Evolutionary conservation across 129 eudicot genomes (phyloP).

Genomic region (Pittosporum tobira): DNA sequence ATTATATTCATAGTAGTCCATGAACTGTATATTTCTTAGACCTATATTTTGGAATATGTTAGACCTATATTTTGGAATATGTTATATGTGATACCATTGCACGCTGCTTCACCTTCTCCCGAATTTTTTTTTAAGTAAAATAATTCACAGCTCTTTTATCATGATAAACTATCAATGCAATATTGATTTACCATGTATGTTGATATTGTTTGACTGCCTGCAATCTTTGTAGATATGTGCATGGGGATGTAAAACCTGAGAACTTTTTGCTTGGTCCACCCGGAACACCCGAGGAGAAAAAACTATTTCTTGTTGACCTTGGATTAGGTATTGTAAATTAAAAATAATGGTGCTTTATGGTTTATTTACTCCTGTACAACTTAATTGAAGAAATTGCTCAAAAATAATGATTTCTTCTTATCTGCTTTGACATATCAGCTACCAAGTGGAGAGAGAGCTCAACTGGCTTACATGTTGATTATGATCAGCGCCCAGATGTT

Average conservation of each 20-base stretch:
- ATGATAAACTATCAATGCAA: not conserved
- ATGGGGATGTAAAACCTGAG: constrained; percentile 89
- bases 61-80: not conserved
- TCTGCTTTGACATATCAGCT: constrained; percentile 33
- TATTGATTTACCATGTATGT: not conserved
- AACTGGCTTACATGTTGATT: constrained; percentile 72
- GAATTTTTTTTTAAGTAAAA: too few relatives aligned
- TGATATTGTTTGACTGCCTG: constrained; percentile 2
- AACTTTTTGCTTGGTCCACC: constrained; percentile 89
- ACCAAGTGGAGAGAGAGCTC: constrained; percentile 66
- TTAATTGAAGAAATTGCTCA: not conserved
- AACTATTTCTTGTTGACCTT: constrained; percentile 79
- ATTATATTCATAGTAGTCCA: too few relatives aligned
- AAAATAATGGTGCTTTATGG: not conserved
- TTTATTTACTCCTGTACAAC: not conserved
- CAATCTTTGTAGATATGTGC: constrained; percentile 53
- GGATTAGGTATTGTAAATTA: constrained; percentile 51
- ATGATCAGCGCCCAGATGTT: constrained; percentile 86
- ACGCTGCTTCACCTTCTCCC: too few relatives aligned
- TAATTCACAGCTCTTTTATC: too few relatives aligned
- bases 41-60: not conserved
- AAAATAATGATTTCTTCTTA: not conserved
- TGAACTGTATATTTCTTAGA: not conserved
- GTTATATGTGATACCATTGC: too few relatives aligned
- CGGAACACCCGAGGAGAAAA: constrained; percentile 67